Evolutionary conservation across 2,329 filamentous ascomycete genomes (phyloP), one percentile per base, ranked within the genome.

Genomic region (Xylaria sp.): DNA sequence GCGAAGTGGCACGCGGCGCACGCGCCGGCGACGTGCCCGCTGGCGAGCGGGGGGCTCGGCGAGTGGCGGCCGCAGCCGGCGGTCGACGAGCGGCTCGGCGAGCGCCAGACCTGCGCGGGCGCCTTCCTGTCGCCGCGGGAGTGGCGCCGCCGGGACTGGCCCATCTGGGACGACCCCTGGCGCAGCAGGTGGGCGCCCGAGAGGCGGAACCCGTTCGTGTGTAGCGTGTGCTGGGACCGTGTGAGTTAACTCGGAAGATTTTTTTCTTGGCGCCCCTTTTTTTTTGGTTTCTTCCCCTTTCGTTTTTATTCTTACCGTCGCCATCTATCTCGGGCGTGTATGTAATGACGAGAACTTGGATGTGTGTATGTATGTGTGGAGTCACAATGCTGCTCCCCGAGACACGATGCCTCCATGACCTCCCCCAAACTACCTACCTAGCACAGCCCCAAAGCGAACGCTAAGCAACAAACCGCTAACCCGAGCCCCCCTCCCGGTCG

Each of bases 1-100:
- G 52, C 55, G 7, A 61, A 60, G 29, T 63, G 58, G 56, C 48
- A 48, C 29, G 40, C 46, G 6, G 18, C 29, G n/a, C 56, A 62
- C 48, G 13, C n/a, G n/a, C n/a, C 5, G 2, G 24, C 19, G 3
- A 11, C 21, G 18, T 57, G 51, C 21, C 41, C 45, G 16, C 21
- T 58, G 11, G 37, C 29, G 11, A 6, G 11, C 21, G 21, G 47
- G 6, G 7, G 34, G 5, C 37, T 45, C 40, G 18, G 11, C 4
- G 34, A 42, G 11, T 49, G 42, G n/a, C 19, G 34, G 3, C 42
- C 43, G 2, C 19, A 19, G 11, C 19, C 34, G 29, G 5, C 7
- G 7, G 9, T 21, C 45, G 22, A 20, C 18, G 3, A 9, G 3
- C 21, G 11, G 11, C 41, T 21, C 2, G 24, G 17, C 16, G 16